These are phyloP conservation scores for Avicennia marina DNA, from an alignment of 257 asterid genomes.

Conservation along the genomic window DNA sequence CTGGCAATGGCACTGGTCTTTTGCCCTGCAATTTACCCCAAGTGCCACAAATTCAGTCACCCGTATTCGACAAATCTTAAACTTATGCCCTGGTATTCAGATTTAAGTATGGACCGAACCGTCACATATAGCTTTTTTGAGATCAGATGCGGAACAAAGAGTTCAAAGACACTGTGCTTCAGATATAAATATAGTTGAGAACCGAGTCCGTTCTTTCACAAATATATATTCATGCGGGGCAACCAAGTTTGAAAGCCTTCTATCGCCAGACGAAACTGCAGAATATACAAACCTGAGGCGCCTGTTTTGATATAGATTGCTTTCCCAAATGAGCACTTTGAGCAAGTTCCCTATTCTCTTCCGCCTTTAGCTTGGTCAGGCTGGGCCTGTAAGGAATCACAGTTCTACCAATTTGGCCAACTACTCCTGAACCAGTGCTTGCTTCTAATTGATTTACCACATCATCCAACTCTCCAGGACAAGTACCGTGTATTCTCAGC, in stretches of 20 bases:
- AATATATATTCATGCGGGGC: constrained; percentile 6
- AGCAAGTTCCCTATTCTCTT: constrained; percentile 66
- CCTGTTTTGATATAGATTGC: constrained; percentile 20
- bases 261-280: neutral
- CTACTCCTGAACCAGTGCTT: constrained; percentile 64
- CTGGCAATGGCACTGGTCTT: constrained; percentile 15
- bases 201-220: no score
- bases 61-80: neutral
- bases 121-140: no score
- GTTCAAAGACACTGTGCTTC: no score
- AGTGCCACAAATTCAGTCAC: neutral
- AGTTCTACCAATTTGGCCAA: constrained; percentile 81
- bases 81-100: neutral
- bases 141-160: no score
- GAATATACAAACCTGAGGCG: constrained; percentile 36
- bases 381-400: constrained; percentile 94
- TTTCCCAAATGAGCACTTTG: constrained; percentile 32
- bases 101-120: neutral
- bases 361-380: constrained; percentile 65
- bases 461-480: constrained; percentile 81
- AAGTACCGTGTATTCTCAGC: constrained; percentile 75
- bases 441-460: constrained; percentile 63
- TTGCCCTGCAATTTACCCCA: constrained; percentile 41
- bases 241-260: neutral
- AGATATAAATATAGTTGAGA: no score